These are phyloP conservation scores for Selenicereus undatus DNA, from an alignment of 148 eudicot species.

Conservation along the genomic window DNA sequence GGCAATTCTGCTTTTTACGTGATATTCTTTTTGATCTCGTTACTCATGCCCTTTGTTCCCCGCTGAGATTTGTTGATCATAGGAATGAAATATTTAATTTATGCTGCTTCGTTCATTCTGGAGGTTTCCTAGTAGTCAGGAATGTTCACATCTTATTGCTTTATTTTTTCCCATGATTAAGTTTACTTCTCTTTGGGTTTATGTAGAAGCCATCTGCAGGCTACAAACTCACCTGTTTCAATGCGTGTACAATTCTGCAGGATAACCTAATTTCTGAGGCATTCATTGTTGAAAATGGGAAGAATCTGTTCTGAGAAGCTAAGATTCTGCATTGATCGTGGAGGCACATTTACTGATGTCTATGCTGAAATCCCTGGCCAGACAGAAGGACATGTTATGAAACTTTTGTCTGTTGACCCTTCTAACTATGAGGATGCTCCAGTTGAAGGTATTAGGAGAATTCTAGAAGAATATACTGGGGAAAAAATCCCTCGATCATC, in stretches of 20 bases:
- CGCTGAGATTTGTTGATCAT: not conserved
- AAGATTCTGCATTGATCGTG: constrained; percentile 93
- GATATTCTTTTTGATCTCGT: not conserved
- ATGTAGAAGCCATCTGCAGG: not conserved
- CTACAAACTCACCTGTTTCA: not conserved
- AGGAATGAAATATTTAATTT: not conserved
- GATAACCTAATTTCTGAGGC: constrained; percentile 9
- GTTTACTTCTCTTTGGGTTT: not conserved
- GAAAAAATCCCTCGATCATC: constrained; percentile 63
- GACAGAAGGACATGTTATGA: constrained; percentile 80
- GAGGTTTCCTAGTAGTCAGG: not conserved
- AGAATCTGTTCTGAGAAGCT: constrained; percentile 57
- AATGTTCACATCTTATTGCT: not conserved
- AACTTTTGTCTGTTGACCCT: constrained; percentile 90
- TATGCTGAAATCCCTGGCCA: constrained; percentile 96
- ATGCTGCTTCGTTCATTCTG: not conserved
- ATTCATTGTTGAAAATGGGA: constrained; percentile 48
- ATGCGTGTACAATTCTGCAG: constrained; percentile 12
- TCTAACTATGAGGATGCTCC: constrained; percentile 98
- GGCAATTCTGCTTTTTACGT: not conserved
- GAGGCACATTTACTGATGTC: constrained; percentile 94
- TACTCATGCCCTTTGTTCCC: not conserved
- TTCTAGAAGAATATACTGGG: constrained; percentile 79
- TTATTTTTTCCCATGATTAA: too few species aligned
- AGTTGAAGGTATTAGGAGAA: constrained; percentile 92